Evolutionary conservation across 2,329 filamentous ascomycete species (phyloP), one percentile per base, ranked within the genome.

Genomic region (Fusarium sp.): DNA sequence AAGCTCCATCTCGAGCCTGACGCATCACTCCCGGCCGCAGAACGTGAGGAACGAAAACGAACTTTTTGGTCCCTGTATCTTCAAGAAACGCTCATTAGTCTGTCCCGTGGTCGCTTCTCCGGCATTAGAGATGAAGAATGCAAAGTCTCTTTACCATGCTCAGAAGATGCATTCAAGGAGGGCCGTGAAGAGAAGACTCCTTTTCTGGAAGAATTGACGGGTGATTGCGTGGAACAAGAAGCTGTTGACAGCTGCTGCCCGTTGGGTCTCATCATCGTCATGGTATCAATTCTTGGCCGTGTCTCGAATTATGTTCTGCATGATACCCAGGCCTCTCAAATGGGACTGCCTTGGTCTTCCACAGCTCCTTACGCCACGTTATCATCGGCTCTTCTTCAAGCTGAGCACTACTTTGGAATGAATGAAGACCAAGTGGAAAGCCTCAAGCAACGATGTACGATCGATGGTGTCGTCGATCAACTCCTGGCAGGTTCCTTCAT

Each of bases 51-150:
- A 6, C 14, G 40, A 18, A 52, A 35, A 9, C 14, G 63, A n/a
- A 66, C 63, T 0, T 66, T 66, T 5, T 66, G 63, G 63, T 66
- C 63, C 1, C 6, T 66, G 1, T 66, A 41, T 13, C 9, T 66
- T 0, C 46, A 66, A n/a, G 63, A 66, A 5, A 66, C 46, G 15
- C 30, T 66, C 1, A 66, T 66, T 2, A 66, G 61, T 1, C 62
- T 66, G 7, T 66, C 63, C 2, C 63, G 63, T 14, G 63, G 61
- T 3, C 53, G 63, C 6, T 66, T 66, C 7, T 66, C 53, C 3
- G 53, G n/a, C 3, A 66, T 66, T 4, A 45, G 61, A 17, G 63
- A 66, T 1, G 61, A 66, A 18, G 63, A 66, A 3, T 66, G 63
- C 20, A 66, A 26, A 10, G 12, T 66, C 1, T 23, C 63, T 12